Base-by-base conservation (phyloP, 805 yeast species). In the Dipodascus albidus region DNA sequence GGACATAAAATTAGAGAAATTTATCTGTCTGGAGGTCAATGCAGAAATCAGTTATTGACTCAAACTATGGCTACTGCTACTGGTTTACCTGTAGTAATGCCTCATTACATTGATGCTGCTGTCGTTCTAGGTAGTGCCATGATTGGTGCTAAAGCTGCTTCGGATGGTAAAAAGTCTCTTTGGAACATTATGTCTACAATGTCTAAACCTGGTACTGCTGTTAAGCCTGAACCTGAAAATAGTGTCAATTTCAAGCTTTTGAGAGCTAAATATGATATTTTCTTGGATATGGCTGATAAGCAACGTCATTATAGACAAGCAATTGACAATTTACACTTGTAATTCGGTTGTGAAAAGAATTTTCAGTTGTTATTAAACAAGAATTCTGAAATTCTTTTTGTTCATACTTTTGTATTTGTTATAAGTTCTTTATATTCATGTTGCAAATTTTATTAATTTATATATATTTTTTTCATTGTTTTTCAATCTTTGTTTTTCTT, bases 81-180 rank as follows among this genome's bases (percentile, higher is more conserved):
- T 0, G 95, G 95, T 3, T 74, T 85, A 70, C 96, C 97, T 17
- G 82, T 93, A 54, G 80, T 93, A 50, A 87, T 91, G 57, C 99
- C 99, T 50, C 78, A 91, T 63, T 90, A 93, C 68, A 89, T 91
- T 62, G 98, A 91, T 66, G 93, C 97, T 1, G 95, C 97, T 1
- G 99, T 93, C 44, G 98, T 93, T 1, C 86, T 91, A 65, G 99
- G 99, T 22, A 79, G 96, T 2, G 98, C 99, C 0, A 73, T 93
- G 65, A 75, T 93, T 56, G 99, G 98, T 44, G 97, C 98, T 1
- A 88, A 83, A 57, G 98, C 98, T 2, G 88, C 93, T 11, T 82
- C 84, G 59, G 66, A 68, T 50, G 64, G 64, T 55, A 2, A 69
- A 80, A 62, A 64, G 57, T 52, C 61, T 48, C 73, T 93, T 55